Evolutionary conservation across 176 grass and related monocot species (phyloP), one percentile per base, ranked within the genome.

Genomic region (Oryza coarctata): DNA sequence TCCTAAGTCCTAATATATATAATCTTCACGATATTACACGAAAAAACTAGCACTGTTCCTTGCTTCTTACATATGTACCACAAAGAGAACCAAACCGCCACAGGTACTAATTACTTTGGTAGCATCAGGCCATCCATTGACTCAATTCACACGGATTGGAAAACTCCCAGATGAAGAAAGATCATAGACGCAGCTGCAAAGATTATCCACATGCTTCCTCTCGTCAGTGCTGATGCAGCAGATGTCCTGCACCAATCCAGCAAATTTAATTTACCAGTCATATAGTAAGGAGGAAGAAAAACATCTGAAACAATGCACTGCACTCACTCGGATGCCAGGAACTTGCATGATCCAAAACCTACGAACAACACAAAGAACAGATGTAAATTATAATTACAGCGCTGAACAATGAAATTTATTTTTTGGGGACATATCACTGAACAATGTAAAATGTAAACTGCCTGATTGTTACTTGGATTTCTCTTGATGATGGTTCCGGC

Each of bases 311-410:
- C 13, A 9, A 74, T 52, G 67, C 31, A 43, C 23, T 60, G 12
- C 17, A 91, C 96, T 98, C 73, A 98, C 96, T 90, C 87, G 38
- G 90, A 93, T 45, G 72, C 84, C 70, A 91, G 58, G 90, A 90
- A 95, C 83, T 91, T 89, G 86, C 96, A 98, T 44, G 90, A 74
- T 18, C 82, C 96, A 22, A 93, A 93, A 82, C 90, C 92, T 98
- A 80, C 17, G 18, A 83, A 73, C 50, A 64, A 63, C 40, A 77
- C 44, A 34, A 68, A 33, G 41, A 63, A 28, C 32, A 73, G 1
- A 70, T 22, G 49, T 22, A 60, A 60, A 11, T 7, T 3, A 28
- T 2, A 14, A 33, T 79, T 14, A 82, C 72, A 75, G 36, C 45
- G 35, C 67, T 7, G 70, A 27, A 32, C 77, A 84, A 61, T 15